phyloP scores from a whole-genome alignment of 139 green algal species.

The Ettlia oleoabundans region DNA sequence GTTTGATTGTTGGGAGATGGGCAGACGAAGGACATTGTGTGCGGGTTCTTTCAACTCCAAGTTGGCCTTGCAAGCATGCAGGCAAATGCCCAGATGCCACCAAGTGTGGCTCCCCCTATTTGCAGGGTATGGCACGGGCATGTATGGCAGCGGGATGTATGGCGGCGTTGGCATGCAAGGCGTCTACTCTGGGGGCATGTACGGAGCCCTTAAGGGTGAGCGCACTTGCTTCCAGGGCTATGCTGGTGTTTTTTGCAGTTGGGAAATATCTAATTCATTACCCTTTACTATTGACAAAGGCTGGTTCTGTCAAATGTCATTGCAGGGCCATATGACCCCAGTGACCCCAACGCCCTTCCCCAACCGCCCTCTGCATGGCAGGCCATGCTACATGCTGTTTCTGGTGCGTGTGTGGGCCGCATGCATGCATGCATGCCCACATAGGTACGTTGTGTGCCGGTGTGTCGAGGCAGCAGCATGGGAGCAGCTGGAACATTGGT shows the following conservation, averaged over 20 bases:
- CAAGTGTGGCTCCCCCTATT: no score
- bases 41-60: no score
- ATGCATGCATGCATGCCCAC: no score
- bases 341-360: constrained; percentile 51
- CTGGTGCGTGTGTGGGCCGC: constrained; percentile 5
- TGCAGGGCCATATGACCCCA: constrained; percentile 52
- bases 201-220: constrained; percentile 14
- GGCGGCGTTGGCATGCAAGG: constrained; percentile 41
- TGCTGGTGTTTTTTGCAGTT: background rate
- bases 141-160: constrained; percentile 38
- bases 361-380: constrained; percentile 78
- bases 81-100: no score
- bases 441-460: no score
- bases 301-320: no score
- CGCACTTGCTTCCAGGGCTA: no score
- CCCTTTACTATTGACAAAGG: background rate
- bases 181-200: constrained; percentile 53
- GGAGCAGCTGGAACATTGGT: no score
- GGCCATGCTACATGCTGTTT: constrained; percentile 54
- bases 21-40: no score
- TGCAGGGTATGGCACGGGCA: constrained; percentile 18
- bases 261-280: background rate
- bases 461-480: no score
- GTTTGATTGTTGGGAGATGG: constrained; percentile 21
- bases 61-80: no score